Evolutionary conservation across 108 stramenopile genomes (phyloP).

Genomic region (Cylindrotheca closterium): DNA sequence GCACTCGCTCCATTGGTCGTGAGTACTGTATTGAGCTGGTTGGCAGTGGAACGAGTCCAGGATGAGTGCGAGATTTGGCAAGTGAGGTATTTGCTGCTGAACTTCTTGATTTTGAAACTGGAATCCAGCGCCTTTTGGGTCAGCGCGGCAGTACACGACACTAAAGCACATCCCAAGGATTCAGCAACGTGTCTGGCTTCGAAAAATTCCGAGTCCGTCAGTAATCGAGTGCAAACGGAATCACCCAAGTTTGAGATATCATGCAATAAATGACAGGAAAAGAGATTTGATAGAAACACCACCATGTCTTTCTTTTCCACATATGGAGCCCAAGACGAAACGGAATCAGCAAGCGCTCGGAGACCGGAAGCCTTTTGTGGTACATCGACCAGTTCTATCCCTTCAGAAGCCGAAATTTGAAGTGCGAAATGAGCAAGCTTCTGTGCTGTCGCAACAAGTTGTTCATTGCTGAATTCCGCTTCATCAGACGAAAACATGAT

Average conservation of each 20-base stretch:
- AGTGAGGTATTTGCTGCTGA: too few relatives aligned
- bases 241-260: not conserved
- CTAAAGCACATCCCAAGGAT: conserved; percentile 2
- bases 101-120: too few relatives aligned
- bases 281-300: conserved; percentile 29
- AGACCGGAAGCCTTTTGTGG: too few relatives aligned
- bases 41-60: not conserved
- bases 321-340: conserved; percentile 36
- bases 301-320: conserved; percentile 24
- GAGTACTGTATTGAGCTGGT: not conserved
- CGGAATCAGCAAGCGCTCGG: conserved; percentile 13
- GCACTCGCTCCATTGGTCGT: not conserved
- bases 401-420: not conserved
- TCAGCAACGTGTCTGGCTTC: conserved; percentile 20
- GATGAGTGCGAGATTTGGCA: too few relatives aligned
- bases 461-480: not conserved
- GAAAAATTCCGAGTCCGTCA: conserved; percentile 40
- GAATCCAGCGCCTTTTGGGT: conserved; percentile 5
- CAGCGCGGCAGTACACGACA: conserved; percentile 8
- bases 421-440: conserved; percentile 26
- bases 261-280: not conserved
- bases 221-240: conserved; percentile 7
- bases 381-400: not conserved
- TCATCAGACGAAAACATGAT: conserved; percentile 14
- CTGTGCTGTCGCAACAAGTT: conserved; percentile 17